Evolutionary conservation across 2,329 filamentous ascomycete species (phyloP).

Genomic region (Hypomyces rosellus): DNA sequence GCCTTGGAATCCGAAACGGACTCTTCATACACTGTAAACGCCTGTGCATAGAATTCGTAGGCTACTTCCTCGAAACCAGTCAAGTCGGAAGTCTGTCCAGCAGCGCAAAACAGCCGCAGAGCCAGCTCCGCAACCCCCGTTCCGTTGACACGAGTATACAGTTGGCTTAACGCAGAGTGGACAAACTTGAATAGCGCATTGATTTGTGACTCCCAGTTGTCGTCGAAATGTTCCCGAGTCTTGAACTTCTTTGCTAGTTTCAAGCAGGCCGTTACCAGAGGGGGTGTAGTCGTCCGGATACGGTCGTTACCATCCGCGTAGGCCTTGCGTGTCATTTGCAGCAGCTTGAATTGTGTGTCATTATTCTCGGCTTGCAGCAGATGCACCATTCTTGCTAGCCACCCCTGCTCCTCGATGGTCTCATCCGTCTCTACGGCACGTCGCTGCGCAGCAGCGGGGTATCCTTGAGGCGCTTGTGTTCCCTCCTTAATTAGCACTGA

Average conservation of each 20-base stretch:
- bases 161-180: constrained; percentile 76
- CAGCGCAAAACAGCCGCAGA: constrained; percentile 82
- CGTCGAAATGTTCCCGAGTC: constrained; percentile 73
- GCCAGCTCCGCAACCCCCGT: constrained; percentile 79
- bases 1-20: constrained; percentile 91
- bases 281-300: constrained; percentile 91
- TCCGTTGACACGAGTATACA: constrained; percentile 78
- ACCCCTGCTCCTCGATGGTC: constrained; percentile 96
- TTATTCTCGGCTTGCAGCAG: constrained; percentile 78
- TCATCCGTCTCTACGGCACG: constrained; percentile 84
- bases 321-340: constrained; percentile 81
- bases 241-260: constrained; percentile 88
- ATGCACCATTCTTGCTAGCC: constrained; percentile 89
- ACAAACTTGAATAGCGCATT: constrained; percentile 92
- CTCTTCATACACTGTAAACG: constrained; percentile 97
- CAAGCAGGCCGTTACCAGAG: constrained; percentile 81
- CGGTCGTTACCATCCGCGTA: constrained; percentile 90
- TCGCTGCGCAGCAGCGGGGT: constrained; percentile 73
- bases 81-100: constrained; percentile 88
- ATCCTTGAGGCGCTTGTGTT: constrained; percentile 73
- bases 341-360: constrained; percentile 87
- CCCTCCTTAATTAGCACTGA: constrained; percentile 93
- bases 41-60: constrained; percentile 97
- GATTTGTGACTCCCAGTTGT: constrained; percentile 56
- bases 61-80: constrained; percentile 90